phyloP scores from a whole-genome alignment of 306 rosid species.

The Ceratonia siliqua region DNA sequence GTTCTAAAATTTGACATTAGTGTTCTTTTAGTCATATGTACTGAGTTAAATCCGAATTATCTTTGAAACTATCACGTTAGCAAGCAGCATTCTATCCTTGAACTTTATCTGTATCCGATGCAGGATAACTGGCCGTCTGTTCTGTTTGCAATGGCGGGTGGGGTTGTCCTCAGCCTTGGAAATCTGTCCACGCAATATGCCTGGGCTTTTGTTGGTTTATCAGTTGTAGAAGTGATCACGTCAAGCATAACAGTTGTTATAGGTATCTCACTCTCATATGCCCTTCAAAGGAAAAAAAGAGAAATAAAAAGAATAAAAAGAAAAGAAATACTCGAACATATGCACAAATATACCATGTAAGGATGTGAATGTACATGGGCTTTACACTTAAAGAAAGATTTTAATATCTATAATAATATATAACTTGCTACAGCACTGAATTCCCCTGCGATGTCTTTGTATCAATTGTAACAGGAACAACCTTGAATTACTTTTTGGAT shows the following conservation, averaged over 20 bases:
- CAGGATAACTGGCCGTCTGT: constrained; percentile 89
- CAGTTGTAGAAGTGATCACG: constrained; percentile 82
- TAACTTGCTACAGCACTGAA: constrained; percentile 19
- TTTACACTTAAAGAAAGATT: not conserved
- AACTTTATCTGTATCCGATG: constrained; percentile 37
- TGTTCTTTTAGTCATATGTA: not conserved
- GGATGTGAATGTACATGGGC: not conserved
- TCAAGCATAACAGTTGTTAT: constrained; percentile 83
- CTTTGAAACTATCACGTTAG: not conserved
- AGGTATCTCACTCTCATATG: constrained; percentile 50
- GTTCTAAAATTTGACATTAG: not conserved
- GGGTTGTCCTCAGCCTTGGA: constrained; percentile 79
- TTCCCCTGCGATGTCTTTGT: not conserved
- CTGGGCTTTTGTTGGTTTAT: constrained; percentile 87
- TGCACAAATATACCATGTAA: not conserved
- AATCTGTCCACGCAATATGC: constrained; percentile 84
- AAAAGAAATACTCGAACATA: not conserved
- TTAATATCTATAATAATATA: not conserved
- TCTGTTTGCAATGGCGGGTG: constrained; percentile 86
- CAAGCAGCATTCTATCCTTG: constrained; percentile 48
- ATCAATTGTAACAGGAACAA: constrained; percentile 63
- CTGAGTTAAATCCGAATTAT: not conserved
- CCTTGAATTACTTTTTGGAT: constrained; percentile 84
- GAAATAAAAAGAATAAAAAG: not conserved
- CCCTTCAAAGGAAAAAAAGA: not conserved